A percentile compares a stretch with the other conserved stretches of the same genome.
phyloP scores from a whole-genome alignment of 805 yeast species.

The Lipomyces mesembrius region DNA sequence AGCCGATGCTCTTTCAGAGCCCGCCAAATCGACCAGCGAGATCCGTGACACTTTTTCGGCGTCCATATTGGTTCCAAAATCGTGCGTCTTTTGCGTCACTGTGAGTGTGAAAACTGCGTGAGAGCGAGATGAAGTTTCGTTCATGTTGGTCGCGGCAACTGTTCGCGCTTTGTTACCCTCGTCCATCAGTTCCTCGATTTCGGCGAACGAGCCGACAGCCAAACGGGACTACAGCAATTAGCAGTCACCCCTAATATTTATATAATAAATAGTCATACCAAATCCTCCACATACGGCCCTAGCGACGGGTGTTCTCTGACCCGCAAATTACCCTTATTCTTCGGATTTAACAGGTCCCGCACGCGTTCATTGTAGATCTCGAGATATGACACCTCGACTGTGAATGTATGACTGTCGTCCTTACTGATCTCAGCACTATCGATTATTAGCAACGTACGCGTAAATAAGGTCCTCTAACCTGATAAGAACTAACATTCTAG shows the following conservation, averaged over 20 bases:
- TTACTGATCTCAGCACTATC: not conserved
- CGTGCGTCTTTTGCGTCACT: conserved; percentile 59
- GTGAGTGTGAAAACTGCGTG: conserved; percentile 76
- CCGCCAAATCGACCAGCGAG: conserved; percentile 78
- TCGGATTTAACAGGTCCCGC: conserved; percentile 57
- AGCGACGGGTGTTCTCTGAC: conserved; percentile 68
- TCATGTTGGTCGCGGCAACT: conserved; percentile 75
- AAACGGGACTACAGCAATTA: conserved; percentile 47
- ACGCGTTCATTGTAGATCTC: conserved; percentile 78
- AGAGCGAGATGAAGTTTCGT: conserved; percentile 73
- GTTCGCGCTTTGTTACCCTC: conserved; percentile 62
- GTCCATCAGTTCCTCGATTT: conserved; percentile 54
- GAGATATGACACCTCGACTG: conserved; percentile 62
- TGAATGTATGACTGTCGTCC: conserved; percentile 45
- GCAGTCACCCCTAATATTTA: conserved; percentile 26
- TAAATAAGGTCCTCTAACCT: not conserved
- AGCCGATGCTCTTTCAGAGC: conserved; percentile 71
- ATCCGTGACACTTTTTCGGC: conserved; percentile 59
- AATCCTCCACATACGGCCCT: conserved; percentile 75
- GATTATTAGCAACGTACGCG: not conserved
- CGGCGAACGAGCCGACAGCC: conserved; percentile 53
- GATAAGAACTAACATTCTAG: conserved; percentile 41
- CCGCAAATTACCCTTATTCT: conserved; percentile 39
- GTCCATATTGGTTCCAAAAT: conserved; percentile 44
- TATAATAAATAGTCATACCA: conserved; percentile 39